phyloP scores from a whole-genome alignment of 2,329 filamentous ascomycete genomes.

The Apiospora rasikravindrae region DNA sequence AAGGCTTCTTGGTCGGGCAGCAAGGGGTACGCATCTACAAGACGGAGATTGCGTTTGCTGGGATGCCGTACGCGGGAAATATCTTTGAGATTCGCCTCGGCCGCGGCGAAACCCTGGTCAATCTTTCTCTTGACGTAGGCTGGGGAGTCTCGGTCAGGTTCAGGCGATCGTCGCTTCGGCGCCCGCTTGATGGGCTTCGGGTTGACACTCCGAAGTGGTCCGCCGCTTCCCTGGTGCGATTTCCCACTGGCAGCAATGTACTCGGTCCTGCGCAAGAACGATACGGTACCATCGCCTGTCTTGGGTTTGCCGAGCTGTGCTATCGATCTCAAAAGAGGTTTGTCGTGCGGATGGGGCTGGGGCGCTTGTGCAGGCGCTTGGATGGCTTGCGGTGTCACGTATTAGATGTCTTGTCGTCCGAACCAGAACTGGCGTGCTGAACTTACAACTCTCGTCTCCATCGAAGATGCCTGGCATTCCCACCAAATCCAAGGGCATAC shows the following conservation, averaged over 20 bases:
- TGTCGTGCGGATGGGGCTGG: constrained; percentile 80
- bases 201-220: constrained; percentile 59
- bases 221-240: constrained; percentile 52
- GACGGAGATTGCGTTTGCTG: constrained; percentile 60
- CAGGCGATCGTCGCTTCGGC: constrained; percentile 58
- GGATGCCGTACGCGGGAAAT: constrained; percentile 61
- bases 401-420: constrained; percentile 26
- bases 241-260: constrained; percentile 76
- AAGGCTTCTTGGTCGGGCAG: constrained; percentile 72
- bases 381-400: constrained; percentile 64
- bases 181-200: constrained; percentile 46
- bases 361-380: constrained; percentile 76
- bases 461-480: constrained; percentile 95
- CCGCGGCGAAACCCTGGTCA: constrained; percentile 63
- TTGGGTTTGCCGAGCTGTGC: constrained; percentile 85
- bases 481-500: constrained; percentile 95
- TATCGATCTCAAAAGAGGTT: constrained; percentile 80
- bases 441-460: constrained; percentile 88
- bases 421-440: constrained; percentile 8
- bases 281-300: constrained; percentile 77
- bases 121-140: constrained; percentile 73
- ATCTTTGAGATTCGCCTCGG: constrained; percentile 60
- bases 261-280: constrained; percentile 93
- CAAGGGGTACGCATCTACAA: constrained; percentile 65
- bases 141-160: constrained; percentile 64